Evolutionary conservation across 176 grass and related monocot species (phyloP).

Genomic region (Ensete glaucum): DNA sequence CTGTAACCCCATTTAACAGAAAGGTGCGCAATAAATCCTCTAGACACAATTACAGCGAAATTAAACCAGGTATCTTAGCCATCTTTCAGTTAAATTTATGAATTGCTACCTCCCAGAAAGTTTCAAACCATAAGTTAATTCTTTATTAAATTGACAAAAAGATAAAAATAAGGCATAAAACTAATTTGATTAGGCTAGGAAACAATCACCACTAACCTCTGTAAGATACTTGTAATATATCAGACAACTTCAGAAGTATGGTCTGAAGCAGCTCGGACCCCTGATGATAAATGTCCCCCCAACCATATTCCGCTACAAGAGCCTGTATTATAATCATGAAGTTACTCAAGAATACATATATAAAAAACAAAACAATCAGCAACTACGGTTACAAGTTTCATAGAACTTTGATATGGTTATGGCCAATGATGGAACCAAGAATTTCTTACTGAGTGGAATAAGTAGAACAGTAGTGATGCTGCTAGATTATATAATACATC

Average conservation of each 20-base stretch:
- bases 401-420: no score
- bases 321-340: conserved; percentile 27
- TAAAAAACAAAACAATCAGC: neutral
- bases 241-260: conserved; percentile 61
- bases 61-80: no score
- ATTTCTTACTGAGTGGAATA: no score
- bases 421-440: no score
- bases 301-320: conserved; percentile 57
- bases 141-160: neutral
- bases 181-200: neutral
- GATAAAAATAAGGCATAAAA: neutral
- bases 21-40: no score
- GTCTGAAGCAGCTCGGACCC: conserved; percentile 45
- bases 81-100: neutral
- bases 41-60: no score
- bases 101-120: neutral
- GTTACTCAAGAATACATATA: conserved; percentile 1
- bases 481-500: no score
- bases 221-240: conserved; percentile 52
- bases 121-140: neutral
- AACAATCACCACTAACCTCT: conserved; percentile 30
- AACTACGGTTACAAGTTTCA: neutral
- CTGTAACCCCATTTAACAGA: no score
- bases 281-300: conserved; percentile 44
- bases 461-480: no score